phyloP scores from a whole-genome alignment of 2,329 filamentous ascomycete species.

The Xylaria sp. region DNA sequence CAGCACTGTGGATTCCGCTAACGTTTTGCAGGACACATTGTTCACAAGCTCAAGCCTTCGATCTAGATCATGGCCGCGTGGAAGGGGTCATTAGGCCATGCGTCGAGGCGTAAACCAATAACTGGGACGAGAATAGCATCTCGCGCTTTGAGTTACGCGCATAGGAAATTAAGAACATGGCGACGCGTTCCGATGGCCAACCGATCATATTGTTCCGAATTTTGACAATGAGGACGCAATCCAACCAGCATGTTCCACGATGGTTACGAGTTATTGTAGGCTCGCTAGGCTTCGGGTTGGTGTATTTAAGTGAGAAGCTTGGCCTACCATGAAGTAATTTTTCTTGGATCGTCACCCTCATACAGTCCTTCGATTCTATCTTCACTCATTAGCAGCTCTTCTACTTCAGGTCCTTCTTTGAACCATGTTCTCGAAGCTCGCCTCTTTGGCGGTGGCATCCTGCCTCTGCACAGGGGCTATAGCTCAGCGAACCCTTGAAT shows the following conservation, averaged over 20 bases:
- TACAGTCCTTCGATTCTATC: background rate
- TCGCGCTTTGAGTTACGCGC: slow-evolving; percentile 10
- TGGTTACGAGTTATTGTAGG: slow-evolving; percentile 17
- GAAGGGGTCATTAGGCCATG: slow-evolving; percentile 26
- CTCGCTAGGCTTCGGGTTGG: background rate
- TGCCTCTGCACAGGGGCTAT: slow-evolving; percentile 34
- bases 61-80: slow-evolving; percentile 33
- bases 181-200: background rate
- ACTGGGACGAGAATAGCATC: slow-evolving; percentile 7
- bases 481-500: slow-evolving; percentile 36
- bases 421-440: slow-evolving; percentile 39
- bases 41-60: slow-evolving; percentile 6
- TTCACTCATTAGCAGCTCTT: slow-evolving; percentile 17
- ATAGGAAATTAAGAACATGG: slow-evolving; percentile 17
- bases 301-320: slow-evolving; percentile 25
- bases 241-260: slow-evolving; percentile 7
- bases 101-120: slow-evolving; percentile 24
- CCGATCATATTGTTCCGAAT: slow-evolving; percentile 1
- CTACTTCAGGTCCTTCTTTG: slow-evolving; percentile 14
- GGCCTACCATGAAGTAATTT: slow-evolving; percentile 16
- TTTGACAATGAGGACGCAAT: slow-evolving; percentile 14
- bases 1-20: slow-evolving; percentile 4
- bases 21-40: background rate
- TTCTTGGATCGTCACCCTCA: slow-evolving; percentile 17
- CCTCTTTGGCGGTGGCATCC: slow-evolving; percentile 33